Evolutionary conservation across 2,329 filamentous ascomycete genomes (phyloP).

Genomic region (Paraphaeosphaeria minitans): DNA sequence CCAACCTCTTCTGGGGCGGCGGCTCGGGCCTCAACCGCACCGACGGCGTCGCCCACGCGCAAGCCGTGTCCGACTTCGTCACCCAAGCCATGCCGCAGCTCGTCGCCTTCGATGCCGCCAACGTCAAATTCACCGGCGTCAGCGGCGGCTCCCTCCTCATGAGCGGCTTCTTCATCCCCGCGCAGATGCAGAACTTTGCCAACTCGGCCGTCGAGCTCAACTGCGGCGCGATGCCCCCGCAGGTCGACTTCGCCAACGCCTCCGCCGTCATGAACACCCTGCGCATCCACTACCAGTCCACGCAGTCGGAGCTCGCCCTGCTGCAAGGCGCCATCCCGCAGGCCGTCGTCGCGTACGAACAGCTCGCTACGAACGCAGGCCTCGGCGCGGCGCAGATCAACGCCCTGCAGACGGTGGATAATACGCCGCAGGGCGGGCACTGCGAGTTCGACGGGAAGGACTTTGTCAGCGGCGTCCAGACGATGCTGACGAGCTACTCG

Average conservation of each 20-base stretch:
- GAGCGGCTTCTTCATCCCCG: slow-evolving; percentile 63
- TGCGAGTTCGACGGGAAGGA: slow-evolving; percentile 62
- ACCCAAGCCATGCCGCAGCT: slow-evolving; percentile 57
- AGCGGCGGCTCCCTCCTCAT: slow-evolving; percentile 61
- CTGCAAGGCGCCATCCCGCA: slow-evolving; percentile 59
- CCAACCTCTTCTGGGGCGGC: slow-evolving; percentile 63
- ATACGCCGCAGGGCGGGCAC: slow-evolving; percentile 61
- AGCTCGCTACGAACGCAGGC: slow-evolving; percentile 53
- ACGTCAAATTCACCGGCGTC: slow-evolving; percentile 64
- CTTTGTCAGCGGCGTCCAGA: slow-evolving; percentile 62
- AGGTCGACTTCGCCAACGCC: slow-evolving; percentile 56
- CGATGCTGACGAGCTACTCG: slow-evolving; percentile 60
- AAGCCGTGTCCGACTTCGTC: slow-evolving; percentile 61
- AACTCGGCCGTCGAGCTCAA: slow-evolving; percentile 61
- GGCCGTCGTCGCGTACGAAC: slow-evolving; percentile 58
- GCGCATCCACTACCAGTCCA: slow-evolving; percentile 63
- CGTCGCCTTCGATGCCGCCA: slow-evolving; percentile 58
- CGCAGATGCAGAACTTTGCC: slow-evolving; percentile 58
- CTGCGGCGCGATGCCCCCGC: slow-evolving; percentile 61
- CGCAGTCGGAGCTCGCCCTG: slow-evolving; percentile 55
- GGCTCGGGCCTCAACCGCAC: slow-evolving; percentile 58
- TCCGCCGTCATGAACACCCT: slow-evolving; percentile 53
- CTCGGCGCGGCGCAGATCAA: slow-evolving; percentile 54
- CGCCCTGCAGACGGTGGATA: slow-evolving; percentile 62
- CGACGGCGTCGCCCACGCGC: slow-evolving; percentile 61